phyloP scores from a whole-genome alignment of 2,329 filamentous ascomycete species.

The Aciculosporium take region DNA sequence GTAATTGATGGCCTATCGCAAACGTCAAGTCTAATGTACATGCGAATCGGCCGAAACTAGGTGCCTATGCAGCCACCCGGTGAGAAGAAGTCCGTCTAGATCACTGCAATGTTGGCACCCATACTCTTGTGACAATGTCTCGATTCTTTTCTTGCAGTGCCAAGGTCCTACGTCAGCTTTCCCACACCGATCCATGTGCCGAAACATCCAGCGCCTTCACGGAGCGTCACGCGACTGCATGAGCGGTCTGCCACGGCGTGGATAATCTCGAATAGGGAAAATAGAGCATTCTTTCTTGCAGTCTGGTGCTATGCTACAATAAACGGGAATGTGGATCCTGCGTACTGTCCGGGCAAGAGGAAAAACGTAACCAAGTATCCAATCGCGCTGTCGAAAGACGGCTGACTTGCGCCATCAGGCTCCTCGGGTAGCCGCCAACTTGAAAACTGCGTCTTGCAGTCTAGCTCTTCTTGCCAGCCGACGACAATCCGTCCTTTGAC shows the following conservation, averaged over 20 bases:
- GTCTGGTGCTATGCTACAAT: constrained; percentile 1
- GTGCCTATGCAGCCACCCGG: background rate
- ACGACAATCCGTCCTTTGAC: constrained; percentile 17
- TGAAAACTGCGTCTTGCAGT: background rate
- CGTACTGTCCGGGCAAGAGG: background rate
- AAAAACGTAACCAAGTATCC: background rate
- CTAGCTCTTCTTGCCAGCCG: constrained; percentile 22
- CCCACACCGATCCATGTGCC: background rate
- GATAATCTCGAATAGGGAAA: background rate
- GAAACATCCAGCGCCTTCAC: background rate
- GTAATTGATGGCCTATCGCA: no score
- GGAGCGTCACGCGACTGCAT: background rate
- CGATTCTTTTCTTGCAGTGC: no score
- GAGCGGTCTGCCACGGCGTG: background rate
- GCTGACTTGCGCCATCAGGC: background rate
- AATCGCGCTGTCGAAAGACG: background rate
- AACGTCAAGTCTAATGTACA: no score
- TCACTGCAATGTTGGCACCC: background rate
- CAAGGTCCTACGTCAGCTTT: background rate
- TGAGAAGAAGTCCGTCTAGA: background rate
- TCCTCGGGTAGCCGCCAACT: background rate
- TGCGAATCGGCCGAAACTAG: background rate
- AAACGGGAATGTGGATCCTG: background rate
- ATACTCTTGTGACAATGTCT: no score
- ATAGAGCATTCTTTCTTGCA: background rate